Percentiles rank a stretch among this genome's conserved stretches.
Evolutionary conservation across 2,329 filamentous ascomycete genomes (phyloP).

Genomic region (Colletotrichum costaricense): DNA sequence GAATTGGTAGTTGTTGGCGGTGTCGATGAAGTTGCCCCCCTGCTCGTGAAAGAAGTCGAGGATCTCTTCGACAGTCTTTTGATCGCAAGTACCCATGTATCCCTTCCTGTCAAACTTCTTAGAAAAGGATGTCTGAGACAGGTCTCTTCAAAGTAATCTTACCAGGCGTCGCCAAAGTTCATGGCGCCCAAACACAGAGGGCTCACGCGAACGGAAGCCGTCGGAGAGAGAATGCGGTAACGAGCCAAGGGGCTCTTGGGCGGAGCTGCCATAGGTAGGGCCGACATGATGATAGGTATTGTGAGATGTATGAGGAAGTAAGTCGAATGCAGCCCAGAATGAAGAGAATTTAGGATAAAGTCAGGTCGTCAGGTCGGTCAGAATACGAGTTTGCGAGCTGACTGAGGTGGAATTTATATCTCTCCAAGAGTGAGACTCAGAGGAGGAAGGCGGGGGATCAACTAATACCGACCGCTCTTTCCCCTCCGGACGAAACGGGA

Average conservation of each 20-base stretch:
- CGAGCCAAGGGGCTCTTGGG: conserved; percentile 71
- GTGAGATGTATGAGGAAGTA: neutral
- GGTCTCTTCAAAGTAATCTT: conserved; percentile 16
- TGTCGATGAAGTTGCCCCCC: conserved; percentile 80
- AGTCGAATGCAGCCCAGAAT: neutral
- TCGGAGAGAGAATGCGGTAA: conserved; percentile 75
- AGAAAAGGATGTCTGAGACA: neutral
- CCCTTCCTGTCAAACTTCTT: conserved; percentile 52
- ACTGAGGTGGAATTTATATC: neutral
- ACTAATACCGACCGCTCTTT: conserved; percentile 13
- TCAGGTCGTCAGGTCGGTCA: neutral
- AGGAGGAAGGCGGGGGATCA: conserved; percentile 7
- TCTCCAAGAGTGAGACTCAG: neutral
- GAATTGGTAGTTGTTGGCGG: conserved; percentile 75
- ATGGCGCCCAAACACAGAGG: conserved; percentile 74
- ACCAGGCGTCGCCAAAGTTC: conserved; percentile 71
- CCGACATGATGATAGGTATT: conserved; percentile 40
- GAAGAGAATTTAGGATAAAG: neutral
- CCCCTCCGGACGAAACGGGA: neutral
- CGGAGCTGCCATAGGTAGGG: conserved; percentile 53
- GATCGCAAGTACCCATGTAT: conserved; percentile 73
- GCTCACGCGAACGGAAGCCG: conserved; percentile 74
- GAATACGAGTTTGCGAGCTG: neutral
- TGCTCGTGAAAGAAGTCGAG: conserved; percentile 74
- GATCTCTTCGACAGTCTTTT: conserved; percentile 70